Evolutionary conservation across 2,329 filamentous ascomycete genomes (phyloP), one percentile per base, ranked within the genome.

Genomic region (Ciborinia camelliae): DNA sequence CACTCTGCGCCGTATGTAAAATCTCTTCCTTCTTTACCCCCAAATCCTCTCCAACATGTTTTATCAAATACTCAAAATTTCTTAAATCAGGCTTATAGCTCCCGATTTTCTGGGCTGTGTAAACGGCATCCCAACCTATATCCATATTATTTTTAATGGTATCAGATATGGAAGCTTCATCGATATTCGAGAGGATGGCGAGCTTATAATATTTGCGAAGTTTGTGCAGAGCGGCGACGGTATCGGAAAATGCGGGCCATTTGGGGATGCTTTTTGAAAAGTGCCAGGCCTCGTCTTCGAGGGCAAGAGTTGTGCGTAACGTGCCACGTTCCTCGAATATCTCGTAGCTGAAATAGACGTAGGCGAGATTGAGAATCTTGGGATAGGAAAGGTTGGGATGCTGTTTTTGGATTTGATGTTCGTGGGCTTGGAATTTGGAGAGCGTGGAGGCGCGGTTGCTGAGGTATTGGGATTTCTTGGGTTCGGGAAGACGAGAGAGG

Each of bases 71-170:
- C 63, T 85, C 80, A 65, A 92, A 92, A 68, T 91, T 90, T 54
- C 77, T 76, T 47, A 79, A 71, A 68, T 86, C 80, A 0, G 90
- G 89, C 76, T 91, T 92, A 73, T 91, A 92, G 23, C 80, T 82
- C 0, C 89, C 88, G 23, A 91, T 83, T 37, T 90, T 85, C 73
- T 91, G 79, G 0, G 89, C 89, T 0, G 87, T 90, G 70, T 88
- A 81, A 41, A 90, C 76, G 2, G 83, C 79, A 70, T 89, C 86
- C 71, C 91, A 81, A 1, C 78, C 68, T 37, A 82, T 76, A 1
- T 78, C 79, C 45, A 79, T 69, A 1, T 28, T 9, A 26, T 51
- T 30, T 5, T 28, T 23, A 4, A 28, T 45, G 6, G 54, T 43
- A 7, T 10, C 18, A 5, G 20, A 23, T 43, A 43, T 43, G 9